Base-by-base conservation (phyloP, 768 basidiomycete species). In the Arthromyces matolae region DNA sequence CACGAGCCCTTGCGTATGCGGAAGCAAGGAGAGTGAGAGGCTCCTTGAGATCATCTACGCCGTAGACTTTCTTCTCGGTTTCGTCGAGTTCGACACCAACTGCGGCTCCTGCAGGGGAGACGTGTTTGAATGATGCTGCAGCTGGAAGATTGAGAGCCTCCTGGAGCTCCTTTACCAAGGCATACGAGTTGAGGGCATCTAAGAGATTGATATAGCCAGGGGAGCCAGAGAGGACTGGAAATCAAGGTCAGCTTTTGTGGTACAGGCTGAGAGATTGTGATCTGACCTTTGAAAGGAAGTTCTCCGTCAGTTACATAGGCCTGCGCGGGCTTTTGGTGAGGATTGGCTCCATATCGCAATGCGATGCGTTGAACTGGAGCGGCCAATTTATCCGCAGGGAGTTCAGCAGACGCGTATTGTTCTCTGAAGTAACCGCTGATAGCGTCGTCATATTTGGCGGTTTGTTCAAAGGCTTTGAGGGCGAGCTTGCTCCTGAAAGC, bases 51-150 rank as follows among this genome's bases (percentile, higher is more conserved):
- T 97, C 96, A 29, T 97, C 93, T 0, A 96, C 94, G 2, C 93
- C 95, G 54, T 97, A 98, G 1, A 98, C 94, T 58, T 88, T 84
- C 61, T 93, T 91, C 69, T 97, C 94, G 0, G 75, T 78, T 23
- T 89, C 85, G 56, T 83, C 77, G 35, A 99, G 77, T 61, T 80
- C 80, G 47, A 96, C 64, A 19, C 93, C 95, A 10, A 97, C 90
- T 22, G 94, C 96, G 5, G 90, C 93, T 42, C 96, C 96, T 2
- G 96, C 96, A 9, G 96, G 96, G 14, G 95, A 98, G 50, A 99
- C 96, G 62, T 99, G 96, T 72, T 99, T 99, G 84, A 98, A 99
- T 1, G 94, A 97, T 0, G 96, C 95, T 10, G 96, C 95, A 12
- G 96, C 96, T 14, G 96, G 94, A 37, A 98, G 81, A 28, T 74